Conservation (phyloP, 176 grass and related monocot species). For the Zoysia japonica region DNA sequence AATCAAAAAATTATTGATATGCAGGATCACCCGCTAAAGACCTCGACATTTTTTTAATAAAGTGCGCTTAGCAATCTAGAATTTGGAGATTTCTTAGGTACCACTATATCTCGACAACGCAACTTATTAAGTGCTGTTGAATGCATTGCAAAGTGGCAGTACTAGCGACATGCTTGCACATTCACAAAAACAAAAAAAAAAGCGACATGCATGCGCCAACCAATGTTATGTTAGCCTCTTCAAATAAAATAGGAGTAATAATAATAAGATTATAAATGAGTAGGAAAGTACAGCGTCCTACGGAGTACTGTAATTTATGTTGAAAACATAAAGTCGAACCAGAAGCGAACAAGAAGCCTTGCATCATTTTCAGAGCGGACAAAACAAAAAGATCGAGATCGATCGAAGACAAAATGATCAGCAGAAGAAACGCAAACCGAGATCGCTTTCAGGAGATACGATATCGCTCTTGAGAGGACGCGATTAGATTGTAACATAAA, state of each 20-base stretch:
- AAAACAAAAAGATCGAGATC: not conserved
- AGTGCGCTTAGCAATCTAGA: too few relatives aligned
- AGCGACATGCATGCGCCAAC: too few relatives aligned
- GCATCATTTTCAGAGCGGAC: not conserved
- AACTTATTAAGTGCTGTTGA: too few relatives aligned
- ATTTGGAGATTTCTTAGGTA: too few relatives aligned
- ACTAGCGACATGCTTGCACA: too few relatives aligned
- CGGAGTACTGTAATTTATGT: not conserved
- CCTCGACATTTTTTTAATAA: too few relatives aligned
- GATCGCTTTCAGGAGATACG: conserved; percentile 47
- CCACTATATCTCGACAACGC: too few relatives aligned
- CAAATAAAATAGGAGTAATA: not conserved
- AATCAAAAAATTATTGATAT: not conserved
- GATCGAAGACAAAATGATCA: not conserved
- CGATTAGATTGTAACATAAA: conserved; percentile 23
- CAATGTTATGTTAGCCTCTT: not conserved
- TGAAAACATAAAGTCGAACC: not conserved
- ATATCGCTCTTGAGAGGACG: conserved; percentile 18
- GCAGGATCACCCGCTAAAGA: not conserved
- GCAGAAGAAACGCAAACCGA: conserved; percentile 6
- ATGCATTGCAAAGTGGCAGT: too few relatives aligned
- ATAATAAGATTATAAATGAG: not conserved
- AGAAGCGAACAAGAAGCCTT: conserved; percentile 4
- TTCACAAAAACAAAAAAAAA: too few relatives aligned
- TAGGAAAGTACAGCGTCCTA: not conserved